phyloP scores from a whole-genome alignment of 2,329 filamentous ascomycete genomes.

The Stagonosporopsis cucurbitacearum region DNA sequence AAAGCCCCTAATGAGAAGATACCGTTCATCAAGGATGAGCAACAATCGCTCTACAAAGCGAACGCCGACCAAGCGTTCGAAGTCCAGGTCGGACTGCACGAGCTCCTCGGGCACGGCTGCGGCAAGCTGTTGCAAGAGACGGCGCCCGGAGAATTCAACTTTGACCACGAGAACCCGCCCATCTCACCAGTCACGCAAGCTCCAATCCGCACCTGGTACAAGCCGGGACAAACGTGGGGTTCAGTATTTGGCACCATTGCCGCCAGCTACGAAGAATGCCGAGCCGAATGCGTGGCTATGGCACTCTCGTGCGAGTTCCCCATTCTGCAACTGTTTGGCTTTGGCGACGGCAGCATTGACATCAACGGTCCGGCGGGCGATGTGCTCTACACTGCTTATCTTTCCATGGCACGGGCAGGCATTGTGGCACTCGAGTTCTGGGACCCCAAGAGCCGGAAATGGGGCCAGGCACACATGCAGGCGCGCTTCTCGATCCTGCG shows the following conservation, averaged over 20 bases:
- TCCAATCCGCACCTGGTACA: conserved; percentile 86
- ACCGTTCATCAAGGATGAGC: conserved; percentile 82
- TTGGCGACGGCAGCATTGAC: conserved; percentile 76
- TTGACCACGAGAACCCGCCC: conserved; percentile 81
- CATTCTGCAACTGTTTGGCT: conserved; percentile 89
- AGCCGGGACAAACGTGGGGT: conserved; percentile 93
- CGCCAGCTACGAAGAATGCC: conserved; percentile 91
- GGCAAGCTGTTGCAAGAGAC: conserved; percentile 95
- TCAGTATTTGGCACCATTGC: conserved; percentile 88
- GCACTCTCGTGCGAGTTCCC: conserved; percentile 85
- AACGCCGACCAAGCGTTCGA: conserved; percentile 90
- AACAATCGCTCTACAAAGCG: conserved; percentile 78
- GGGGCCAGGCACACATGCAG: conserved; percentile 88
- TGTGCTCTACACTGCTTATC: conserved; percentile 85
- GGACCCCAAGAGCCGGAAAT: conserved; percentile 89
- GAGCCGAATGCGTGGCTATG: conserved; percentile 94
- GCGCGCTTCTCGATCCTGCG: conserved; percentile 87
- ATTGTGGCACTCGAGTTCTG: conserved; percentile 89
- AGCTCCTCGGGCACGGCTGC: conserved; percentile 86
- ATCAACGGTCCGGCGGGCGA: conserved; percentile 81
- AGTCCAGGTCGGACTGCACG: conserved; percentile 93
- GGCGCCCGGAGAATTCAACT: conserved; percentile 81
- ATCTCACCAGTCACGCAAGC: conserved; percentile 79
- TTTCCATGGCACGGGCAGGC: conserved; percentile 94
- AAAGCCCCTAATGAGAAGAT: conserved; percentile 92